These are phyloP conservation scores for Mycena haematopus DNA, from an alignment of 768 basidiomycete species.

Conservation along the genomic window DNA sequence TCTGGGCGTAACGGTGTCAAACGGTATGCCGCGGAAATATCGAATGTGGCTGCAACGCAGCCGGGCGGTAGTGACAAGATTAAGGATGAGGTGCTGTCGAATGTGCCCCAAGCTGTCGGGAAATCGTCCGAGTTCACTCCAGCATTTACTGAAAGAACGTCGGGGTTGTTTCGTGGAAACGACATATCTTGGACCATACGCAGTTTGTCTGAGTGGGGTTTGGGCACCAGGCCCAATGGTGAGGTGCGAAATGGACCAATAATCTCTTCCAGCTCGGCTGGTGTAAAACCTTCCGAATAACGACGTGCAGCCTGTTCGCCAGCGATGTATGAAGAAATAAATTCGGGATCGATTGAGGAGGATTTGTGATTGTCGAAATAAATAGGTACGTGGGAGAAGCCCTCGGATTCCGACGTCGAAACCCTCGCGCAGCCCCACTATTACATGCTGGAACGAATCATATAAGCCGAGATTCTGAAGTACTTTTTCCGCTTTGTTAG, in stretches of 20 bases:
- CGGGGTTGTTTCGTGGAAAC: conserved; percentile 33
- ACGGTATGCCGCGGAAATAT: conserved; percentile 47
- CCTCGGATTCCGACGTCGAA: conserved; percentile 43
- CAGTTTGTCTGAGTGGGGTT: conserved; percentile 35
- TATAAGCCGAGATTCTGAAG: conserved; percentile 22
- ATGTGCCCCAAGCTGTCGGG: conserved; percentile 46
- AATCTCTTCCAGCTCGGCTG: conserved; percentile 34
- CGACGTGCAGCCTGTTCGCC: conserved; percentile 37
- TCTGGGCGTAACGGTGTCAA: conserved; percentile 41
- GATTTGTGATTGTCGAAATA: conserved; percentile 46
- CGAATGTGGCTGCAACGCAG: conserved; percentile 43
- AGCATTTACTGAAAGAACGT: conserved; percentile 35
- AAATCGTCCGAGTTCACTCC: conserved; percentile 39
- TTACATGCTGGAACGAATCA: conserved; percentile 36
- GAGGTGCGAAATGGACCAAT: conserved; percentile 51
- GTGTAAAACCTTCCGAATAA: conserved; percentile 40
- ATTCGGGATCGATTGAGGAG: conserved; percentile 33
- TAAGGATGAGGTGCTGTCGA: conserved; percentile 32
- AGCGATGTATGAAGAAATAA: conserved; percentile 42
- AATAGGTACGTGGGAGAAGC: conserved; percentile 25
- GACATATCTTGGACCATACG: conserved; percentile 44
- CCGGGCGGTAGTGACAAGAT: conserved; percentile 41
- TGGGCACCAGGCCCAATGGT: conserved; percentile 48
- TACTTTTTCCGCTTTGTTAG: neutral
- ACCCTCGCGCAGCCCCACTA: conserved; percentile 40